Evolutionary conservation across 306 rosid species (phyloP), one percentile per base, ranked within the genome.

Genomic region (Prunus fruticosa): DNA sequence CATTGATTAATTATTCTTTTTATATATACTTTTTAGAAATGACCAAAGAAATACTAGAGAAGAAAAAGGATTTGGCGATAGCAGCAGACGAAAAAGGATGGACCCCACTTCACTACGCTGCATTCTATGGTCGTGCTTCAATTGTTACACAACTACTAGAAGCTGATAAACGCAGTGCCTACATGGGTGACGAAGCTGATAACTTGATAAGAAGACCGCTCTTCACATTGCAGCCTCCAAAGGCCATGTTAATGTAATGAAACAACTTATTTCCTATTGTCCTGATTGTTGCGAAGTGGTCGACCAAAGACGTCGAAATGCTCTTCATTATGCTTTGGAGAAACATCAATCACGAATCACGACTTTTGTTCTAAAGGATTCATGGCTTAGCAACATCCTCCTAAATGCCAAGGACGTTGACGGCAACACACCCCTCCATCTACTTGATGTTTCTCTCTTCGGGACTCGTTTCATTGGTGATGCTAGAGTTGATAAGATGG

Each of bases 91-190:
- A 23, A 15, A 0, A 0, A 6, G 22, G 58, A 12, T 1, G 6
- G 6, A 52, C 54, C 53, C 58, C 80, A 0, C 80, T 76, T 67
- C 73, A 76, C 28, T 16, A 6, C 8, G 66, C 57, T 41, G 81
- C 50, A 28, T 2, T n/a, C 20, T 19, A 0, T 2, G n/a, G 45
- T 20, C 0, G 6, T 1, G 0, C 0, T 0, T 19, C 32, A 2
- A 6, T 15, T 2, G 63, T 11, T 2, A 2, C 0, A 46, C 10
- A 7, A 8, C 41, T 77, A 2, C 19, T 77, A 4, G 16, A 60
- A 3, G 3, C 0, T 3, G 43, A 69, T 34, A 60, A 1, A 27
- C 0, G 8, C 0, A 16, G 27, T 1, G 75, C 74, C n/a, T 77
- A 60, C 63, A 41, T 60, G 2, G 34, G 1, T 0, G 81, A 69